phyloP scores from a whole-genome alignment of 2,329 filamentous ascomycete genomes.

The Thelonectria discophora region DNA sequence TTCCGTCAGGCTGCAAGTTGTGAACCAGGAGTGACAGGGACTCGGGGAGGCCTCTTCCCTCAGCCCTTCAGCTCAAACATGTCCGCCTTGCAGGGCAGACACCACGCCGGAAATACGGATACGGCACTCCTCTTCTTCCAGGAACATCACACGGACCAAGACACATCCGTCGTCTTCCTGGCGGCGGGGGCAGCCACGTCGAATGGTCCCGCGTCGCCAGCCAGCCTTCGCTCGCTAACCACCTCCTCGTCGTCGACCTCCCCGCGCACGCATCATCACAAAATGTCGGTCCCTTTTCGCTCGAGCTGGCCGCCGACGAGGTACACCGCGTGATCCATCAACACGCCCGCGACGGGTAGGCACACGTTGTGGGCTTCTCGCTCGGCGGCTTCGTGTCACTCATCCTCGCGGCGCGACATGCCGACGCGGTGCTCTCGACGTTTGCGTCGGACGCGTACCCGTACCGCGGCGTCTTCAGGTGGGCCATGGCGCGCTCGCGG shows the following conservation, averaged over 20 bases:
- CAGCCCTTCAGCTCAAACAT: neutral
- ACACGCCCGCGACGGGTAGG: neutral
- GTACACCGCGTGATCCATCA: neutral
- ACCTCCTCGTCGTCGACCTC: neutral
- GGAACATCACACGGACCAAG: neutral
- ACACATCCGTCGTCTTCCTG: neutral
- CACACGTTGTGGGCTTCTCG: conserved; percentile 1
- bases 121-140: neutral
- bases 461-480: conserved; percentile 24
- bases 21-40: no score
- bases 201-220: neutral
- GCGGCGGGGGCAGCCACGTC: neutral
- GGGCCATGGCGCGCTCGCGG: conserved; percentile 20
- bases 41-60: no score
- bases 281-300: neutral
- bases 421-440: conserved; percentile 8
- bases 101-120: neutral
- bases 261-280: neutral
- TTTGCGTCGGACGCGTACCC: conserved; percentile 23
- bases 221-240: neutral
- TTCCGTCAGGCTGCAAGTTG: no score
- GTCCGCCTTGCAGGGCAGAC: neutral
- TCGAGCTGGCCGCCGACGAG: neutral
- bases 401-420: conserved; percentile 9
- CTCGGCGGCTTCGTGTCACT: conserved; percentile 21